These are phyloP conservation scores for Tolypocladium tundrense DNA, from an alignment of 2,329 filamentous ascomycete species.

Conservation along the genomic window DNA sequence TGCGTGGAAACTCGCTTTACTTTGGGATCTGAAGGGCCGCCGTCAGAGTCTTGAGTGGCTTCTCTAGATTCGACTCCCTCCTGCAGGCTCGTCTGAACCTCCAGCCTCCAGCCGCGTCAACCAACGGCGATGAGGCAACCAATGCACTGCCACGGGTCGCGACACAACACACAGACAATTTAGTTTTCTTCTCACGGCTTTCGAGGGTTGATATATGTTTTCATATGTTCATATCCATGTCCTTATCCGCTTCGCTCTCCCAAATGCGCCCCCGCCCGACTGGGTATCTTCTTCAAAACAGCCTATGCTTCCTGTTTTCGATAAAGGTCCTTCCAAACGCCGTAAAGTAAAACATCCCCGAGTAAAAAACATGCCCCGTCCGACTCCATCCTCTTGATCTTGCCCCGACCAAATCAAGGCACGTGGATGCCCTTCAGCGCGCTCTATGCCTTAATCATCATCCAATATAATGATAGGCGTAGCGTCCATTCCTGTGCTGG, in stretches of 20 bases:
- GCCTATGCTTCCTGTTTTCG: background rate
- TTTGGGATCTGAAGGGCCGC: no score
- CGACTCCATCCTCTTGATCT: background rate
- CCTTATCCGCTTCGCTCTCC: background rate
- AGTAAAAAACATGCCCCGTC: background rate
- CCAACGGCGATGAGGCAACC: no score
- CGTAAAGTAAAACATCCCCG: no score
- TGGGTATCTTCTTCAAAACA: background rate
- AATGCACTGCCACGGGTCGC: no score
- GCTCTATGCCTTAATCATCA: background rate
- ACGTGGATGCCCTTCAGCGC: slow-evolving; percentile 15
- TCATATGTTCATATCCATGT: background rate
- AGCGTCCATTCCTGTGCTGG: no score
- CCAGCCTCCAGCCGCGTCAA: no score
- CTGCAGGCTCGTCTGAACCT: no score
- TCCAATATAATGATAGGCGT: background rate
- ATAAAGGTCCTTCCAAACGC: background rate
- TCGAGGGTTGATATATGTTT: no score
- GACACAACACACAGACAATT: background rate
- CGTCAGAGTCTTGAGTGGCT: no score
- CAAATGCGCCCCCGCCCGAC: background rate
- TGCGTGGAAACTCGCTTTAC: no score
- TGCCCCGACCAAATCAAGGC: background rate
- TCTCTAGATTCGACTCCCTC: no score
- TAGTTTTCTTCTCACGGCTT: background rate